phyloP scores from a whole-genome alignment of 2,329 filamentous ascomycete species.

The Taxawa tesnikishii region DNA sequence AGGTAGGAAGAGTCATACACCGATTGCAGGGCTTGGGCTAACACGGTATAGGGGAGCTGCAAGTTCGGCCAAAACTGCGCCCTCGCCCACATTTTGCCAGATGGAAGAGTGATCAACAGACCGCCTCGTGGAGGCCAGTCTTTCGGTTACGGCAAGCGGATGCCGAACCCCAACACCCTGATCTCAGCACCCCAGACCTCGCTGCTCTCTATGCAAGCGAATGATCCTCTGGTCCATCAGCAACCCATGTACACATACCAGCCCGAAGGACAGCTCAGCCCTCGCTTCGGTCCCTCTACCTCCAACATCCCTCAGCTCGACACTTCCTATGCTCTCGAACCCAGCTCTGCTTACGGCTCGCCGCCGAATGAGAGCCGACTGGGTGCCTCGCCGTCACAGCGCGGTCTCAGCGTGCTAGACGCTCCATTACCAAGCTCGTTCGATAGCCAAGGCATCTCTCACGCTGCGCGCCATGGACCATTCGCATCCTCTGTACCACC shows the following conservation, averaged over 20 bases:
- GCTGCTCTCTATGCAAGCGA: constrained; percentile 19
- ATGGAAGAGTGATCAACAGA: constrained; percentile 83
- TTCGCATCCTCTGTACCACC: constrained; percentile 88
- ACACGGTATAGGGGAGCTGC: constrained; percentile 68
- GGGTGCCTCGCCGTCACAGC: constrained; percentile 55
- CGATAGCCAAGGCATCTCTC: constrained; percentile 89
- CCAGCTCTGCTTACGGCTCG: constrained; percentile 57
- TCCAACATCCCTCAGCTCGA: constrained; percentile 1
- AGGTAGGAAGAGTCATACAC: constrained; percentile 44
- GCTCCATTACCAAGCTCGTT: constrained; percentile 89
- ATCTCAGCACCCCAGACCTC: constrained; percentile 5
- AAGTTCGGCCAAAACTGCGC: constrained; percentile 98
- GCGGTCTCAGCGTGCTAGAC: constrained; percentile 79
- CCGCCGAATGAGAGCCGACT: constrained; percentile 68
- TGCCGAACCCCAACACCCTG: constrained; percentile 4
- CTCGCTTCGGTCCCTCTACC: constrained; percentile 3
- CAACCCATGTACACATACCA: constrained; percentile 2
- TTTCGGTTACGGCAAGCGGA: constrained; percentile 7
- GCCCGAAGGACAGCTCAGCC: background rate
- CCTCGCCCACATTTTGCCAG: constrained; percentile 87
- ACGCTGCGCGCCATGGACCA: constrained; percentile 77
- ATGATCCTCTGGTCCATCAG: constrained; percentile 6
- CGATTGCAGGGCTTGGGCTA: constrained; percentile 10
- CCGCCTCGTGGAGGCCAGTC: constrained; percentile 21
- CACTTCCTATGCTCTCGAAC: background rate